Percentiles rank a stretch among this genome's conserved stretches.
Evolutionary conservation across 2,329 filamentous ascomycete genomes (phyloP).

Genomic region (Aureobasidium sp.): DNA sequence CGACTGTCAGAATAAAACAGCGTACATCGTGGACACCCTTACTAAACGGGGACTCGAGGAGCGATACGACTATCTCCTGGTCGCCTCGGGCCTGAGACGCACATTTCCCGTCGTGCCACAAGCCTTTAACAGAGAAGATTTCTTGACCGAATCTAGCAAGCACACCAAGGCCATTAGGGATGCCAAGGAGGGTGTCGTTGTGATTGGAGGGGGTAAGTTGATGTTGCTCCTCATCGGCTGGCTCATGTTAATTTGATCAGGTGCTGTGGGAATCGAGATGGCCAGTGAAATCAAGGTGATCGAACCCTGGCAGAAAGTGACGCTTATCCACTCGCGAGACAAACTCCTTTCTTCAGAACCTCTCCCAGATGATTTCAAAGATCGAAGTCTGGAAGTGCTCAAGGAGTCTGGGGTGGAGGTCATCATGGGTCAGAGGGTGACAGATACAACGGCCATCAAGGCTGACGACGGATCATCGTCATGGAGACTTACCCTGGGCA

Average conservation of each 20-base stretch:
- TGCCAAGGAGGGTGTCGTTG: conserved; percentile 54
- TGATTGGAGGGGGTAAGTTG: conserved; percentile 60
- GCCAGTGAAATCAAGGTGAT: conserved; percentile 67
- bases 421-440: conserved; percentile 50
- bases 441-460: conserved; percentile 39
- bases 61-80: conserved; percentile 68
- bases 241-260: conserved; percentile 27
- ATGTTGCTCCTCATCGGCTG: not conserved
- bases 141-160: conserved; percentile 53
- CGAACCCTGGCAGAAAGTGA: conserved; percentile 59
- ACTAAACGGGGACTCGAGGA: conserved; percentile 25
- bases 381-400: conserved; percentile 52
- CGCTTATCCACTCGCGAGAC: conserved; percentile 64
- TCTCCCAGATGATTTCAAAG: conserved; percentile 62
- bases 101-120: conserved; percentile 68
- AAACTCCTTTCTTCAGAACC: conserved; percentile 67
- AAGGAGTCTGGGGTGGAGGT: conserved; percentile 58
- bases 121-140: conserved; percentile 54
- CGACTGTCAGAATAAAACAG: conserved; percentile 53
- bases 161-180: conserved; percentile 50
- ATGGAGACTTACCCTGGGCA: conserved; percentile 49
- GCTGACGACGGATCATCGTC: conserved; percentile 32
- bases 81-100: conserved; percentile 62
- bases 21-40: conserved; percentile 43
- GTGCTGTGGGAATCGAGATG: conserved; percentile 76